phyloP scores from a whole-genome alignment of 2,329 filamentous ascomycete genomes.

The Exophiala bonariae region DNA sequence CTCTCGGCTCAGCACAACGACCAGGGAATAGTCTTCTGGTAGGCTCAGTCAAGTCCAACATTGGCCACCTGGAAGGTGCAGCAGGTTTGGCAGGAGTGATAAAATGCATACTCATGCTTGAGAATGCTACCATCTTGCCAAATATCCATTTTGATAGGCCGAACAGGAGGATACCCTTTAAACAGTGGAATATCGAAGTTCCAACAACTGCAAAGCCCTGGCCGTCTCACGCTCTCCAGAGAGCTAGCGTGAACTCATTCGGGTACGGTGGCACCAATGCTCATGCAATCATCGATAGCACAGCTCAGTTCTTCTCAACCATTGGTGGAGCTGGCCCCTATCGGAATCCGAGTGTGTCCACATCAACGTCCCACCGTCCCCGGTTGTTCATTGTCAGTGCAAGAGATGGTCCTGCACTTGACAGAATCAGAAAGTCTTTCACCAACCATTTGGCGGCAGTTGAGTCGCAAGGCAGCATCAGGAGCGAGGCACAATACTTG shows the following conservation, averaged over 20 bases:
- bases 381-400: background rate
- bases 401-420: background rate
- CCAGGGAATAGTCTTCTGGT: conserved; percentile 3
- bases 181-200: conserved; percentile 23
- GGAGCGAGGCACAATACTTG: background rate
- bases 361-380: background rate
- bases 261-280: conserved; percentile 40
- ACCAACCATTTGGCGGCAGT: background rate
- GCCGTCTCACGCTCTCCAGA: conserved; percentile 20
- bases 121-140: conserved; percentile 31
- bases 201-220: conserved; percentile 1
- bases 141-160: conserved; percentile 31
- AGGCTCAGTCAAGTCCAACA: conserved; percentile 13
- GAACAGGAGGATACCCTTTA: conserved; percentile 30
- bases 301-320: background rate
- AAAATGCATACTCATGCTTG: conserved; percentile 15
- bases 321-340: background rate
- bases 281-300: conserved; percentile 33
- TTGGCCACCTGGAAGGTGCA: conserved; percentile 17
- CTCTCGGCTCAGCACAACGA: background rate
- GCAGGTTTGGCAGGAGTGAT: conserved; percentile 16
- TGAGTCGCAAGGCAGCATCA: background rate
- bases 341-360: background rate
- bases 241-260: conserved; percentile 36
- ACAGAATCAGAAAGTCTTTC: background rate